phyloP scores from a whole-genome alignment of 345 rosid species.

The Abelmoschus esculentus region DNA sequence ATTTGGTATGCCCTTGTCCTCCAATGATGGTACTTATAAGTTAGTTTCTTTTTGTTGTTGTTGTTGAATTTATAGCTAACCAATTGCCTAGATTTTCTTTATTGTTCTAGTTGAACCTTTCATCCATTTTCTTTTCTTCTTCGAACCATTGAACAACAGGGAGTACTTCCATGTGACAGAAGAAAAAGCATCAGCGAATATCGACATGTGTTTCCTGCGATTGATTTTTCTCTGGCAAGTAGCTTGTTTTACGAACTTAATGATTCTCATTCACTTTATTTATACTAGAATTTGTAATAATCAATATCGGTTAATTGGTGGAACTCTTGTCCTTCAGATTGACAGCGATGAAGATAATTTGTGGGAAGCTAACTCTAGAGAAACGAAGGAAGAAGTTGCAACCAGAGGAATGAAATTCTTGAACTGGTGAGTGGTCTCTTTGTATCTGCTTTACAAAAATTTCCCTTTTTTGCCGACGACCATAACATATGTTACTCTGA shows the following conservation, averaged over 20 bases:
- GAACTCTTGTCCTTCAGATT: constrained; percentile 30
- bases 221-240: constrained; percentile 76
- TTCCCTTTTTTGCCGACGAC: neutral
- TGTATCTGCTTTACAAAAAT: neutral
- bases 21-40: neutral
- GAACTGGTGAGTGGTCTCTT: constrained; percentile 41
- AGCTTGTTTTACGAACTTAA: constrained; percentile 3
- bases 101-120: neutral
- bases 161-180: constrained; percentile 80
- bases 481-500: no score
- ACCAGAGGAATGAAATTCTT: constrained; percentile 62
- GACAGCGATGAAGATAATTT: constrained; percentile 40
- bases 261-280: neutral
- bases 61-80: neutral
- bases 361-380: constrained; percentile 62
- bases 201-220: constrained; percentile 52
- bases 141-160: constrained; percentile 30
- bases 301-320: neutral
- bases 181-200: constrained; percentile 58
- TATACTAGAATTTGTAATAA: neutral
- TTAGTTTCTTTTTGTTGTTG: neutral
- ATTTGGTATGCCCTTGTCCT: constrained; percentile 35
- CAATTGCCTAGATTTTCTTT: no score
- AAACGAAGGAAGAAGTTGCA: constrained; percentile 52
- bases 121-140: neutral